These are phyloP conservation scores for Spiraea crenata DNA, from an alignment of 331 rosid species.

Conservation along the genomic window DNA sequence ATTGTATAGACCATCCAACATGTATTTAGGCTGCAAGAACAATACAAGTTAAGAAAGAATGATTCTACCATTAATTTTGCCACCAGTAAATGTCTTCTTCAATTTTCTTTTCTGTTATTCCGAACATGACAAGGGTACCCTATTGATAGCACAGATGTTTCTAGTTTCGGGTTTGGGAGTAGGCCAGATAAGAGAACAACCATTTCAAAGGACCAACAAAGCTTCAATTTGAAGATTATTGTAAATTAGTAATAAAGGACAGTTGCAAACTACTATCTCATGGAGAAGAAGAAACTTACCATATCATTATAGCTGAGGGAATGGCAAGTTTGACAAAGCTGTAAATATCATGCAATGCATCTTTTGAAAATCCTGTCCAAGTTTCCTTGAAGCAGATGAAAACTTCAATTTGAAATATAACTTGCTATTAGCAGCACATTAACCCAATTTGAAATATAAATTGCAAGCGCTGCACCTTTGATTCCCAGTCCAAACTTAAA, in stretches of 20 bases:
- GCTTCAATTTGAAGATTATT: conserved; percentile 27
- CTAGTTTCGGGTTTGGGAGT: conserved; percentile 57
- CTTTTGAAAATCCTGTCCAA: conserved; percentile 56
- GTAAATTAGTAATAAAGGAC: neutral
- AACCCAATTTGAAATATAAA: conserved; percentile 46
- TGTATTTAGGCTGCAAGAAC: conserved; percentile 48
- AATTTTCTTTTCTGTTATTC: neutral
- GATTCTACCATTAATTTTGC: neutral
- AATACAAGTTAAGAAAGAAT: neutral
- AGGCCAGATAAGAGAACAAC: conserved; percentile 73
- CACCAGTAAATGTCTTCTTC: neutral
- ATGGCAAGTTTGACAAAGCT: conserved; percentile 52
- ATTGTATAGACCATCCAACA: conserved; percentile 65
- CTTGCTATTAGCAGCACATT: conserved; percentile 40
- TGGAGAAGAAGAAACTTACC: conserved; percentile 28
- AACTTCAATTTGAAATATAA: conserved; percentile 41
- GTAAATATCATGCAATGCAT: conserved; percentile 41
- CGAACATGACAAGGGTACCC: conserved; percentile 32
- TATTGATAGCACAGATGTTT: conserved; percentile 65
- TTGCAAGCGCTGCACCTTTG: conserved; percentile 62
- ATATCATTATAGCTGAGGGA: conserved; percentile 62
- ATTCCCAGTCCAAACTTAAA: conserved; percentile 40
- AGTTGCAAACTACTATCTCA: neutral
- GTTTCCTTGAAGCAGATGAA: conserved; percentile 39
- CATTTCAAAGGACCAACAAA: conserved; percentile 67